Percentiles rank a stretch among this genome's conserved stretches.
phyloP scores from a whole-genome alignment of 2,329 filamentous ascomycete genomes.

The Lithohypha guttulata region DNA sequence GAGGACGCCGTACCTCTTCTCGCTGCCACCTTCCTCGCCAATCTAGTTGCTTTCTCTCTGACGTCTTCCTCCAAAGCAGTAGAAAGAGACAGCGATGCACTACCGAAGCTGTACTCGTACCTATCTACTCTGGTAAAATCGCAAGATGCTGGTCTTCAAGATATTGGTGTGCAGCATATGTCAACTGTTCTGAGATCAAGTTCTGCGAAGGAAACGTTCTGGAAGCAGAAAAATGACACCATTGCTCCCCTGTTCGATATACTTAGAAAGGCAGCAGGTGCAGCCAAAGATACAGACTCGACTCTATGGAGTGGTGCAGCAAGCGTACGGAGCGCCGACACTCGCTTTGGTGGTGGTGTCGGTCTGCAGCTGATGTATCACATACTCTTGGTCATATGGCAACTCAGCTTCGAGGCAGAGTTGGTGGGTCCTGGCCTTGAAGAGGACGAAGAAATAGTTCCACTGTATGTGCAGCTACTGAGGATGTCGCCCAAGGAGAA shows the following conservation, averaged over 20 bases:
- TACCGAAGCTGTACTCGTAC: slow-evolving; percentile 76
- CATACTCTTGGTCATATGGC: slow-evolving; percentile 87
- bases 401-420: slow-evolving; percentile 77
- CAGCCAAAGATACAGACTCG: slow-evolving; percentile 58
- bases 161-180: slow-evolving; percentile 88
- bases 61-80: slow-evolving; percentile 49
- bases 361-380: slow-evolving; percentile 90
- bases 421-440: slow-evolving; percentile 69
- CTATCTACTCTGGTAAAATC: slow-evolving; percentile 74
- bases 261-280: slow-evolving; percentile 61
- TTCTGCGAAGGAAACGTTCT: slow-evolving; percentile 71
- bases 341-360: slow-evolving; percentile 59
- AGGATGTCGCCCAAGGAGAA: slow-evolving; percentile 95
- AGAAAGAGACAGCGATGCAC: slow-evolving; percentile 58
- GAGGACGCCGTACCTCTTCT: slow-evolving; percentile 84
- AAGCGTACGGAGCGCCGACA: slow-evolving; percentile 55
- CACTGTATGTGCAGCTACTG: slow-evolving; percentile 84
- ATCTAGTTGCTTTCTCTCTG: slow-evolving; percentile 58
- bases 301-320: slow-evolving; percentile 40
- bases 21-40: slow-evolving; percentile 75
- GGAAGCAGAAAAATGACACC: slow-evolving; percentile 80
- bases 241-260: slow-evolving; percentile 72
- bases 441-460: slow-evolving; percentile 86
- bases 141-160: slow-evolving; percentile 79
- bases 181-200: slow-evolving; percentile 70